Percentiles rank a stretch among this genome's conserved stretches.
These are phyloP conservation scores for Phlyctochytrium bullatum DNA, from an alignment of 192 early-diverging fungal species.

Conservation along the genomic window DNA sequence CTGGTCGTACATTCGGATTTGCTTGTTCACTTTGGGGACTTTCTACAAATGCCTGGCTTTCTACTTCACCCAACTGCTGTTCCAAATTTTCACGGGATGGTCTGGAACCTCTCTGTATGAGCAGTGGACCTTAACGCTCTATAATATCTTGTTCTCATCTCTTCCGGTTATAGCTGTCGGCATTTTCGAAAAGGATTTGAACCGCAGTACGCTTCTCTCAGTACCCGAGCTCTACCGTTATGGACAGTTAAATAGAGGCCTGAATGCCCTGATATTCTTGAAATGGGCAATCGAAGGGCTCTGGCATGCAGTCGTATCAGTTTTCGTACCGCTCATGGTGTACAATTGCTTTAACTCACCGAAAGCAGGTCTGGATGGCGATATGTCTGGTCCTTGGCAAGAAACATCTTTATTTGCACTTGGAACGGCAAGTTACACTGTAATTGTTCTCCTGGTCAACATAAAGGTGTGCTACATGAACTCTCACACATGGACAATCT, in stretches of 20 bases:
- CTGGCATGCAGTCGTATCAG: constrained; percentile 43
- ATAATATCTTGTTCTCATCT: constrained; percentile 80
- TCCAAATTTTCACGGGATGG: constrained; percentile 76
- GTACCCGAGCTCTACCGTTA: constrained; percentile 73
- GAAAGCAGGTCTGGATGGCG: background rate
- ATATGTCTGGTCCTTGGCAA: constrained; percentile 18
- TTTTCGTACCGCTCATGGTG: constrained; percentile 18
- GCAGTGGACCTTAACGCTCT: constrained; percentile 75
- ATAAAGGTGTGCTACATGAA: constrained; percentile 28
- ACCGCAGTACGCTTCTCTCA: constrained; percentile 55
- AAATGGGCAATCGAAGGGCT: constrained; percentile 56
- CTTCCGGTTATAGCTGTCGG: constrained; percentile 71
- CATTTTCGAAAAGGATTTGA: constrained; percentile 80
- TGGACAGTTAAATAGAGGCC: constrained; percentile 54
- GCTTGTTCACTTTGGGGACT: constrained; percentile 67
- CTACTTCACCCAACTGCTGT: constrained; percentile 71
- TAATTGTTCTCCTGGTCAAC: constrained; percentile 22
- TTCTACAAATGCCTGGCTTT: constrained; percentile 86
- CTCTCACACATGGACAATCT: constrained; percentile 17
- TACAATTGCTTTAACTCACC: constrained; percentile 10
- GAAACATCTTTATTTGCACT: constrained; percentile 22
- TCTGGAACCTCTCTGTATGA: constrained; percentile 68
- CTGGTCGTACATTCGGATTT: constrained; percentile 69
- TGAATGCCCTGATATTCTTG: constrained; percentile 51
- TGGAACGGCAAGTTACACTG: constrained; percentile 25